Evolutionary conservation across 257 asterid genomes (phyloP), one percentile per base, ranked within the genome.

Genomic region (Knoxia roxburghii): DNA sequence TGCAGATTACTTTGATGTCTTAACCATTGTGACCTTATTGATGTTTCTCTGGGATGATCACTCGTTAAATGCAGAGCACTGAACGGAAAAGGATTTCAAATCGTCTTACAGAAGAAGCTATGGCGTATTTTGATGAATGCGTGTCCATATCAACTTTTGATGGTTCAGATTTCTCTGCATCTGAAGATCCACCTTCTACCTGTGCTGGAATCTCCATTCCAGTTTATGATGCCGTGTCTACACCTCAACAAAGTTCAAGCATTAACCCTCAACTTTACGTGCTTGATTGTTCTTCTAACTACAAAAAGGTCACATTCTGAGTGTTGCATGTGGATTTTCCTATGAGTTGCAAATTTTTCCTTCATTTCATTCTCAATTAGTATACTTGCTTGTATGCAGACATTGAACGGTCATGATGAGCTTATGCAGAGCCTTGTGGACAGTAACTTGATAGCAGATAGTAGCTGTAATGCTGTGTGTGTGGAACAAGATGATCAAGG

Each of bases 161-260:
- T 80, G 86, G 96, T 77, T 91, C 98, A 26, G 98, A 91, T 76
- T 91, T 91, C 85, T 91, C 98, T 32, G 98, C 98, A 70, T 64
- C 97, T 33, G 98, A 89, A 78, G 95, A 89, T 67, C 89, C 79
- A 21, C 74, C 81, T 74, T 75, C 49, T 70, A 68, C 70, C 65
- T 77, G 84, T 53, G 76, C 75, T 60, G 84, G 83, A 73, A 68
- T 75, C 56, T 55, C 75, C 33, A 57, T 48, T 7, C 67, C 76
- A 13, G 55, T 48, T 5, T 50, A 63, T 62, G 76, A 32, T 29
- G 33, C 79, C 53, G 63, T 74, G 24, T 77, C 84, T 57, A 69
- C 71, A 17, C 78, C 68, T 54, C 81, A 77, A 68, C 88, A 67
- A 76, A 75, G 67, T 59, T 77, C 73, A 21, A 75, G 64, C 75